Evolutionary conservation across 2,329 filamentous ascomycete species (phyloP).

Genomic region (Colletotrichum graminicola): DNA sequence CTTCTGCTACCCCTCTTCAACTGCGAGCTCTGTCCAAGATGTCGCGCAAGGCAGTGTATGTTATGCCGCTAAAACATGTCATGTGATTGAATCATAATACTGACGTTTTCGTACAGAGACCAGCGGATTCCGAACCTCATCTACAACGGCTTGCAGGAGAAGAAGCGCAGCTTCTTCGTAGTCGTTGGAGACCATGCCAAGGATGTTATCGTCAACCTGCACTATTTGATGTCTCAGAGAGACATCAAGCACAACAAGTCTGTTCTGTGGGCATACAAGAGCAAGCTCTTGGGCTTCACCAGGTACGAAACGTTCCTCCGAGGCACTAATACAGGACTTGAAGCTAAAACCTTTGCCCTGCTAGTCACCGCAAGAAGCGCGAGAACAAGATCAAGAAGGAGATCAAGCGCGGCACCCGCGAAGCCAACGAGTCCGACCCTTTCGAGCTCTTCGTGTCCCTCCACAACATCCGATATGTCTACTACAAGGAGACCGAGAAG

Average conservation of each 20-base stretch:
- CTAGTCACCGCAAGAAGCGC: conserved; percentile 93
- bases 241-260: conserved; percentile 93
- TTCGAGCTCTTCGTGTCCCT: conserved; percentile 98
- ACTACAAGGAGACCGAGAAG: conserved; percentile 99
- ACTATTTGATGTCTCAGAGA: conserved; percentile 91
- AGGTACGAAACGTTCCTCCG: conserved; percentile 59
- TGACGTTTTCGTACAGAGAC: conserved; percentile 67
- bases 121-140: conserved; percentile 92
- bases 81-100: background rate
- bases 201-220: conserved; percentile 93
- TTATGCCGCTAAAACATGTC: conserved; percentile 1
- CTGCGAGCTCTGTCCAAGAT: conserved; percentile 54
- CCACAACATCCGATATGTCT: conserved; percentile 97
- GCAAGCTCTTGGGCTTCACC: conserved; percentile 93
- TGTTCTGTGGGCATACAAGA: conserved; percentile 98
- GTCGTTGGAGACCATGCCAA: conserved; percentile 95
- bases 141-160: conserved; percentile 91
- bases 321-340: background rate
- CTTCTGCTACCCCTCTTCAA: conserved; percentile 11
- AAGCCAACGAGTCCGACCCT: conserved; percentile 91
- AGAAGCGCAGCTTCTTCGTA: conserved; percentile 98
- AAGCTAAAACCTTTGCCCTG: conserved; percentile 25
- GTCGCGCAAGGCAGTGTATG: conserved; percentile 71
- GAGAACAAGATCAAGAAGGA: conserved; percentile 99
- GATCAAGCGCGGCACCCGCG: conserved; percentile 92